Conservation (phyloP, 306 rosid genomes). For the Cucurbita moschata region DNA sequence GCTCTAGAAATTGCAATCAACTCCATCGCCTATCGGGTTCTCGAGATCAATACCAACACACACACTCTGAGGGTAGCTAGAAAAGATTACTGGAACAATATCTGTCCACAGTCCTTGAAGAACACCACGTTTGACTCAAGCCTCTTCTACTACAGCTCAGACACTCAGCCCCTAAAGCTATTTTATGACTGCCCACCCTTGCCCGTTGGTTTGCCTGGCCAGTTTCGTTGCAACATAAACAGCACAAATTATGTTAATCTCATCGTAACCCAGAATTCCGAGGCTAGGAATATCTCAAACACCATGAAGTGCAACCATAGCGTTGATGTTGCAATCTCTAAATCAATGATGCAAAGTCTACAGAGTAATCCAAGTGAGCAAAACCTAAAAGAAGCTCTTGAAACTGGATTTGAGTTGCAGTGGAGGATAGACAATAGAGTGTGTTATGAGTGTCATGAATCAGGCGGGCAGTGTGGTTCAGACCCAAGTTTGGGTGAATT, state of each 20-base stretch:
- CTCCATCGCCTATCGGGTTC: constrained; percentile 14
- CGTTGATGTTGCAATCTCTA: constrained; percentile 17
- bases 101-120: constrained; percentile 14
- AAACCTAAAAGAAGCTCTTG: constrained; percentile 16
- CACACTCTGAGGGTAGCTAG: constrained; percentile 22
- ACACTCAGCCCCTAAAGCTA: constrained; percentile 9
- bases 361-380: background rate
- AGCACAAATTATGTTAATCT: constrained; percentile 6
- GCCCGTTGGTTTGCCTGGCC: background rate
- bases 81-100: constrained; percentile 22
- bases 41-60: constrained; percentile 3
- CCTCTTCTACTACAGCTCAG: constrained; percentile 11
- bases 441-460: constrained; percentile 24
- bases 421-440: constrained; percentile 29
- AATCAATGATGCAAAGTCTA: constrained; percentile 10
- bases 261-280: background rate
- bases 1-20: constrained; percentile 10
- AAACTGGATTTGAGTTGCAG: constrained; percentile 25
- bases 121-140: constrained; percentile 10
- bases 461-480: constrained; percentile 40
- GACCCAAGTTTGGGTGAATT: constrained; percentile 16
- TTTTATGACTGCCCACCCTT: constrained; percentile 25
- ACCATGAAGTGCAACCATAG: constrained; percentile 14
- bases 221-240: constrained; percentile 22
- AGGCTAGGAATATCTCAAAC: background rate